Evolutionary conservation across 805 yeast species (phyloP).

Genomic region (Metschnikowia drakensbergensis): DNA sequence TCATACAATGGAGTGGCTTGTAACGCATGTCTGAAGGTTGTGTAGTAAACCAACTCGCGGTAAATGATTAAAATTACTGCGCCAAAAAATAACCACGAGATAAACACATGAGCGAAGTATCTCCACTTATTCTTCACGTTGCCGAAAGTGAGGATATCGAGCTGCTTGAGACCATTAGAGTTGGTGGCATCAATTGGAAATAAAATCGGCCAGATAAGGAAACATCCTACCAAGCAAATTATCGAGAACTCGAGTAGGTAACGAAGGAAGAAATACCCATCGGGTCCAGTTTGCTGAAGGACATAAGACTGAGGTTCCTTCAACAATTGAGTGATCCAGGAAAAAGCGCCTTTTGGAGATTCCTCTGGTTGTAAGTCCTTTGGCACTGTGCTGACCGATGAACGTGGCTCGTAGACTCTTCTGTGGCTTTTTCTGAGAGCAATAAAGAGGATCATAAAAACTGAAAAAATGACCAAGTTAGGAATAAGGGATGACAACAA

Average conservation of each 20-base stretch:
- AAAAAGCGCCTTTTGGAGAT: slow-evolving; percentile 42
- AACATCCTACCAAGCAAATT: slow-evolving; percentile 50
- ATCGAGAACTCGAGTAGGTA: slow-evolving; percentile 54
- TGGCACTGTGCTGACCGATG: slow-evolving; percentile 44
- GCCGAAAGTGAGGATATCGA: slow-evolving; percentile 60
- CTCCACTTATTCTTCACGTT: slow-evolving; percentile 62
- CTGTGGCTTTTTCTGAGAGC: slow-evolving; percentile 39
- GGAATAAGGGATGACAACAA: slow-evolving; percentile 47
- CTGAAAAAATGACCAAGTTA: slow-evolving; percentile 38
- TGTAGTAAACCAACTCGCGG: slow-evolving; percentile 69
- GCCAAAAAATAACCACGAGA: slow-evolving; percentile 73
- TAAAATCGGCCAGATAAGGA: slow-evolving; percentile 62
- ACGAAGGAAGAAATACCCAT: slow-evolving; percentile 73
- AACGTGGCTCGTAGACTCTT: slow-evolving; percentile 54
- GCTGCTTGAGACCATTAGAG: slow-evolving; percentile 52
- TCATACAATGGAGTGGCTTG: slow-evolving; percentile 74
- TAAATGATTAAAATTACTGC: slow-evolving; percentile 61
- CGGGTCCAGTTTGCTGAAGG: slow-evolving; percentile 68
- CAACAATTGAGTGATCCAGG: slow-evolving; percentile 54
- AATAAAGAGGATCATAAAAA: slow-evolving; percentile 40
- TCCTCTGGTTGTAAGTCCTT: slow-evolving; percentile 41
- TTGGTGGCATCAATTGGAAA: slow-evolving; percentile 74
- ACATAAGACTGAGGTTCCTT: slow-evolving; percentile 56
- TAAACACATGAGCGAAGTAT: slow-evolving; percentile 68
- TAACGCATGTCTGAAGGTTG: slow-evolving; percentile 65